Base-by-base conservation (phyloP, 1,284 basidiomycete genomes). In the Malassezia brasiliensis region DNA sequence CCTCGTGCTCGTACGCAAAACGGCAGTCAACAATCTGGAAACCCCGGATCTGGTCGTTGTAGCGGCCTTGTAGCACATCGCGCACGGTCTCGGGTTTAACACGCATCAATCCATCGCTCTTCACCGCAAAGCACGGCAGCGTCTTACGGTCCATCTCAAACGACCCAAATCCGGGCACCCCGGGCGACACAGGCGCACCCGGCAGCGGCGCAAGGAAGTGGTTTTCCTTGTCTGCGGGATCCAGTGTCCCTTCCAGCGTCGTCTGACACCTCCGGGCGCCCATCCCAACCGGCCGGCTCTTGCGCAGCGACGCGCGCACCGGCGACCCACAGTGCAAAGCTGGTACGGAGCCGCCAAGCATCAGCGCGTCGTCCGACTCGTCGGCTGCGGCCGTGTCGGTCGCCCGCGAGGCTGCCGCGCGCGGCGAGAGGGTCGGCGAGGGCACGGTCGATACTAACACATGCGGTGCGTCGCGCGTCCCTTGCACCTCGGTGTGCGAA, bases 1-100 rank as follows among this genome's bases (percentile, higher is more conserved):
- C 93, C 47, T 82, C 80, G 75, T 86, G 96, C 77, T 99, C 94
- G 73, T 96, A 99, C 63, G 90, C 88, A 76, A 98, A 99, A 28
- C 93, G 87, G 76, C 94, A 98, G 77, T 99, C 93, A 68, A 99
- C 85, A 52, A 99, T 77, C 60, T 67, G 65, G 52, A 52, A 72
- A 35, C 54, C 55, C 17, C 56, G 46, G 46, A 74, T 65, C 22
- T 55, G 60, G 20, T 69, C 62, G 51, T 64, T 60, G 53, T 61
- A 74, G 22, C 62, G 59, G 44, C 72, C 70, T 3, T 56, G 56
- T 3, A 73, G 60, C n/a, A 74, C 47, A 6, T 65, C 60, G 14
- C 64, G 59, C 41, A 74, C 49, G 32, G 90, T 96, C 59, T 83
- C 76, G 17, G 82, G 77, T 28, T 81, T 84, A 62, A 99, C 88